Evolutionary conservation across 2,329 filamentous ascomycete species (phyloP).

Genomic region (Fulvia fulva): DNA sequence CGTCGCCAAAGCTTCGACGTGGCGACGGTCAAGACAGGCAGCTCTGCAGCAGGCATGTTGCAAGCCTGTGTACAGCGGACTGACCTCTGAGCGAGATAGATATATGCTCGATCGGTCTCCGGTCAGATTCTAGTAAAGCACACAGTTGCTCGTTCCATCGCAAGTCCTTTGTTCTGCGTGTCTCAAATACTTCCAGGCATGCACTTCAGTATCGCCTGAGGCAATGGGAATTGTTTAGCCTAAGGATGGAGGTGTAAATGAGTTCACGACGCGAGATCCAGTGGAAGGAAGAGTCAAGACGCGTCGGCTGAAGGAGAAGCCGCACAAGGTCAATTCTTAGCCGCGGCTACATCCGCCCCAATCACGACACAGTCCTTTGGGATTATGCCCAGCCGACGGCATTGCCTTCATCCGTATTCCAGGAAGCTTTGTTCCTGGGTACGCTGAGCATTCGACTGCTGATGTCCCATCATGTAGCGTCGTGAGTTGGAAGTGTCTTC

Average conservation of each 20-base stretch:
- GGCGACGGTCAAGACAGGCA: slow-evolving; percentile 16
- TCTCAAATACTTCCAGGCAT: no score
- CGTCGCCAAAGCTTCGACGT: slow-evolving; percentile 16
- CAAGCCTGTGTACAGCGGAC: neutral
- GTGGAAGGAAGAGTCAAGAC: neutral
- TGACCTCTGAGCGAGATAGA: neutral
- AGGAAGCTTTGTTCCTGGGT: neutral
- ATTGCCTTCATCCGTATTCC: neutral
- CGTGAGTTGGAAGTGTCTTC: no score
- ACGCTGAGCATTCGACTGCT: no score
- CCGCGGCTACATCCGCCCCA: neutral
- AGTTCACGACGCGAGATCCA: neutral
- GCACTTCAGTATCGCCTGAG: no score
- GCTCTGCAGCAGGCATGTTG: slow-evolving; percentile 6
- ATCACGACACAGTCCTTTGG: neutral
- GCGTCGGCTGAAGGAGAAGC: neutral
- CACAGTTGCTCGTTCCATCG: neutral
- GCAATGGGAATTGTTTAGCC: no score
- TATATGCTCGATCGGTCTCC: neutral
- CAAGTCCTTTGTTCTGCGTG: no score
- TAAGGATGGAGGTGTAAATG: neutral
- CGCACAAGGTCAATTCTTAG: neutral
- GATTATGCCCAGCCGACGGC: neutral
- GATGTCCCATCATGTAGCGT: no score
- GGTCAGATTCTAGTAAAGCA: neutral